Percentiles rank a stretch among this genome's conserved stretches.
These are phyloP conservation scores for Colletotrichum tropicicola DNA, from an alignment of 2,329 filamentous ascomycete genomes.

Conservation along the genomic window DNA sequence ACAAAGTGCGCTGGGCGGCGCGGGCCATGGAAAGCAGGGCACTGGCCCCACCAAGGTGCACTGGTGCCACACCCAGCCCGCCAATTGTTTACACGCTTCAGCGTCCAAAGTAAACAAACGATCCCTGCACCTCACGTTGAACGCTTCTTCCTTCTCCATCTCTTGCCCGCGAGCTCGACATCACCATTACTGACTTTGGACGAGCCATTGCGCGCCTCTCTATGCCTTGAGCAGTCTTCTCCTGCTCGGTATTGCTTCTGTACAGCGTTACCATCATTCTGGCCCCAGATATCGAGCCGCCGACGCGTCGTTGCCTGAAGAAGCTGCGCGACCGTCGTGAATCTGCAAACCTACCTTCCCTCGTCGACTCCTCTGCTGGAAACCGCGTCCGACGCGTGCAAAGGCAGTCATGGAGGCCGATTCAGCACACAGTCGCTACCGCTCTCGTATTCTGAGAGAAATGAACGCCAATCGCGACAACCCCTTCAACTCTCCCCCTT, in stretches of 20 bases:
- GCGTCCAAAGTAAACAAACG: slow-evolving; percentile 29
- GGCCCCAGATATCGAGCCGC: not conserved
- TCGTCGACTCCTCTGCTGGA: slow-evolving; percentile 18
- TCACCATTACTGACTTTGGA: slow-evolving; percentile 1
- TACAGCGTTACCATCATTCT: slow-evolving; percentile 21
- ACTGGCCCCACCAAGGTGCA: slow-evolving; percentile 20
- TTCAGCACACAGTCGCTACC: slow-evolving; percentile 48
- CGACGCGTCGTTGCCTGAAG: slow-evolving; percentile 17
- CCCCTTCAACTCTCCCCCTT: slow-evolving; percentile 67
- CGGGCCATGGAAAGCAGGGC: not conserved
- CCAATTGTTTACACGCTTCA: slow-evolving; percentile 30
- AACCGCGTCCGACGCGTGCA: slow-evolving; percentile 26
- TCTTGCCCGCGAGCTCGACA: slow-evolving; percentile 10
- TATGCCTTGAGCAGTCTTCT: slow-evolving; percentile 25
- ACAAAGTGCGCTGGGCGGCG: slow-evolving; percentile 12
- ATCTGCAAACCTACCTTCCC: slow-evolving; percentile 6
- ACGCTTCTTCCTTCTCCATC: slow-evolving; percentile 23
- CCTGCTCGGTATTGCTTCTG: slow-evolving; percentile 28
- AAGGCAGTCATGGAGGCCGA: slow-evolving; percentile 50
- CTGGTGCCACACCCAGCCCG: slow-evolving; percentile 12
- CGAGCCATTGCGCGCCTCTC: slow-evolving; percentile 22
- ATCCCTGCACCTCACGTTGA: slow-evolving; percentile 24
- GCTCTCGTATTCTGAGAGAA: slow-evolving; percentile 59
- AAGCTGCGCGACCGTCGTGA: slow-evolving; percentile 18
- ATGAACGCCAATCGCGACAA: slow-evolving; percentile 62